phyloP scores from a whole-genome alignment of 768 basidiomycete genomes.

The Coprinellus aureogranulatus region DNA sequence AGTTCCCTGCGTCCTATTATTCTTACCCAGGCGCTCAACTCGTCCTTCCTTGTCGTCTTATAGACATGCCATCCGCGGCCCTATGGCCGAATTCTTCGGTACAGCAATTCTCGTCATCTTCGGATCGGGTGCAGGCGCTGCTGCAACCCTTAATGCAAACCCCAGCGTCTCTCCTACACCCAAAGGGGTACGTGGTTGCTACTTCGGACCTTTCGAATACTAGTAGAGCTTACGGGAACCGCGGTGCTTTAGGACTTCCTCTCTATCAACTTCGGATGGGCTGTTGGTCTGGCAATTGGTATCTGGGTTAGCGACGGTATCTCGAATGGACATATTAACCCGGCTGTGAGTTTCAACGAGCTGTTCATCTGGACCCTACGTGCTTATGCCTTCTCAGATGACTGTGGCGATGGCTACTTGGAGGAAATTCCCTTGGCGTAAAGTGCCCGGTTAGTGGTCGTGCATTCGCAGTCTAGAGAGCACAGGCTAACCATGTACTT shows the following conservation, averaged over 20 bases:
- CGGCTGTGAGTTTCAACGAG: slow-evolving; percentile 45
- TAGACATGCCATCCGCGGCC: slow-evolving; percentile 43
- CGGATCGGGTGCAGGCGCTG: slow-evolving; percentile 57
- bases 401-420: slow-evolving; percentile 68
- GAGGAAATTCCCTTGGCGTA: slow-evolving; percentile 76
- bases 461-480: neutral
- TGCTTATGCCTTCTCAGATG: slow-evolving; percentile 37
- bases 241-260: slow-evolving; percentile 40
- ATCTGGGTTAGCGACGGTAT: slow-evolving; percentile 66
- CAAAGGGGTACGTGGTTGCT: slow-evolving; percentile 49
- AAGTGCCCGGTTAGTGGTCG: slow-evolving; percentile 55
- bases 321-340: slow-evolving; percentile 76
- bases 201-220: no score
- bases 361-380: neutral
- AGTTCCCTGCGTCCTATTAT: no score
- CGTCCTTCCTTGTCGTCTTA: no score
- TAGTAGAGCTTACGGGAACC: no score
- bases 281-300: slow-evolving; percentile 51
- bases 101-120: slow-evolving; percentile 58
- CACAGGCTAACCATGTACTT: neutral
- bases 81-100: slow-evolving; percentile 64
- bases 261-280: slow-evolving; percentile 57
- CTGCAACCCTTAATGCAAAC: slow-evolving; percentile 49
- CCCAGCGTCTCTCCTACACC: slow-evolving; percentile 42
- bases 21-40: no score